phyloP scores from a whole-genome alignment of 768 basidiomycete species.

The Boletus bicolor region DNA sequence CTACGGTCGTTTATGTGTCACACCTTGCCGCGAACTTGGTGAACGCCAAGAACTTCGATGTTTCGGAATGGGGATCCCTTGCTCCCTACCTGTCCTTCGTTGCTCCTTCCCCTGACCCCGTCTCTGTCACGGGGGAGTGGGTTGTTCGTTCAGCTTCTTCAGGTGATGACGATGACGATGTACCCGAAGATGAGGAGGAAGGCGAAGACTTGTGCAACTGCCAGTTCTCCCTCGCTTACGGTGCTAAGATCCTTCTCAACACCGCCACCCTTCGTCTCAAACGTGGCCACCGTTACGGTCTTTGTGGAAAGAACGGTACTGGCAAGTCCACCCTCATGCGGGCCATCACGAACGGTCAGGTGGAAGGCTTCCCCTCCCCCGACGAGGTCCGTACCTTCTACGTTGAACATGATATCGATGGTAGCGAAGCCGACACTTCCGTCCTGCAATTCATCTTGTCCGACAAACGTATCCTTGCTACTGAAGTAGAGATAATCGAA shows the following conservation, averaged over 20 bases:
- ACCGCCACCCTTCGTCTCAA: conserved; percentile 95
- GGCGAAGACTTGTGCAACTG: conserved; percentile 99
- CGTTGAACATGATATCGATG: conserved; percentile 99
- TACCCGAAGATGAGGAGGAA: conserved; percentile 88
- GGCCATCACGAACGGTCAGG: conserved; percentile 91
- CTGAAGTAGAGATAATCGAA: conserved; percentile 66
- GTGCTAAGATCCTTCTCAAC: conserved; percentile 98
- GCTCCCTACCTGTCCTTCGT: conserved; percentile 73
- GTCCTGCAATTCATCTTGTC: conserved; percentile 83
- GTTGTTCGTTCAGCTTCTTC: conserved; percentile 86
- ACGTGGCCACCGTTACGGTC: conserved; percentile 98
- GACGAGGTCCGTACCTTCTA: conserved; percentile 98
- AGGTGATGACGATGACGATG: conserved; percentile 63
- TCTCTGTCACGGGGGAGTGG: conserved; percentile 75
- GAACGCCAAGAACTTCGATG: conserved; percentile 90
- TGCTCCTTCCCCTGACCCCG: conserved; percentile 59
- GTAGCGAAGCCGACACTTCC: conserved; percentile 87
- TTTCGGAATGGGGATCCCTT: conserved; percentile 81
- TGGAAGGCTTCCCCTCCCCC: conserved; percentile 97
- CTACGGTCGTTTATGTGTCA: conserved; percentile 65
- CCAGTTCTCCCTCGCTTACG: conserved; percentile 97
- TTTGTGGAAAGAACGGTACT: conserved; percentile 98
- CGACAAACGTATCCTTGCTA: conserved; percentile 79
- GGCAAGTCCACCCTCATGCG: conserved; percentile 96
- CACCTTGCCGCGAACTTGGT: conserved; percentile 82